These are phyloP conservation scores for Stagonosporopsis rhizophila DNA, from an alignment of 2,329 filamentous ascomycete genomes.

Conservation along the genomic window DNA sequence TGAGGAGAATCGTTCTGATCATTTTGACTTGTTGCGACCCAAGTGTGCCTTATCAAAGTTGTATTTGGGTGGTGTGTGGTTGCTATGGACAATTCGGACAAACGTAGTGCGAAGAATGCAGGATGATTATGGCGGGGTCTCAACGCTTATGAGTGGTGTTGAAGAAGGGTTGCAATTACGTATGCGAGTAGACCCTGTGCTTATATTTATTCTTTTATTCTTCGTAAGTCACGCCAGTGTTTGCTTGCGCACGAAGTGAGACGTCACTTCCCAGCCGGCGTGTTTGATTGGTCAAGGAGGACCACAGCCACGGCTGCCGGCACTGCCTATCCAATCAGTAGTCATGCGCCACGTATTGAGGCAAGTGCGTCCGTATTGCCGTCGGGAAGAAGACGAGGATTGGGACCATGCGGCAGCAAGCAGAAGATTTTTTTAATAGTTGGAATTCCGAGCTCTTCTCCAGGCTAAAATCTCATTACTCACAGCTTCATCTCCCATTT, in stretches of 20 bases:
- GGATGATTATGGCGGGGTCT: background rate
- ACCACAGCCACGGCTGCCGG: conserved; percentile 9
- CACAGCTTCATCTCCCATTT: conserved; percentile 21
- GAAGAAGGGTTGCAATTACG: background rate
- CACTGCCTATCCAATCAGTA: background rate
- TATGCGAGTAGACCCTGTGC: conserved; percentile 5
- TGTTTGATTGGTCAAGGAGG: conserved; percentile 3
- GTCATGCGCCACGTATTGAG: conserved; percentile 2
- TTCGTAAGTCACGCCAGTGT: conserved; percentile 12
- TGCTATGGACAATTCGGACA: background rate
- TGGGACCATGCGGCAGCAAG: background rate
- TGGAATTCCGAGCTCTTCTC: background rate
- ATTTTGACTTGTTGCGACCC: conserved; percentile 15
- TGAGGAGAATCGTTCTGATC: conserved; percentile 49
- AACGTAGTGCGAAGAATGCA: conserved; percentile 5
- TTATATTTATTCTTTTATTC: conserved; percentile 14
- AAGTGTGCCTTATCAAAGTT: background rate
- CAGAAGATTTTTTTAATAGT: background rate
- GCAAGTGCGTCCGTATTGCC: background rate
- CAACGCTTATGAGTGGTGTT: background rate
- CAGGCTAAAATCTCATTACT: background rate
- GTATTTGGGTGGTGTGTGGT: background rate
- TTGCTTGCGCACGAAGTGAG: conserved; percentile 10
- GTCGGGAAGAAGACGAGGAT: background rate
- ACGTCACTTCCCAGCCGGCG: conserved; percentile 10